Conservation (phyloP, 2,329 filamentous ascomycete genomes). For the Ophiosphaerella korrae region DNA sequence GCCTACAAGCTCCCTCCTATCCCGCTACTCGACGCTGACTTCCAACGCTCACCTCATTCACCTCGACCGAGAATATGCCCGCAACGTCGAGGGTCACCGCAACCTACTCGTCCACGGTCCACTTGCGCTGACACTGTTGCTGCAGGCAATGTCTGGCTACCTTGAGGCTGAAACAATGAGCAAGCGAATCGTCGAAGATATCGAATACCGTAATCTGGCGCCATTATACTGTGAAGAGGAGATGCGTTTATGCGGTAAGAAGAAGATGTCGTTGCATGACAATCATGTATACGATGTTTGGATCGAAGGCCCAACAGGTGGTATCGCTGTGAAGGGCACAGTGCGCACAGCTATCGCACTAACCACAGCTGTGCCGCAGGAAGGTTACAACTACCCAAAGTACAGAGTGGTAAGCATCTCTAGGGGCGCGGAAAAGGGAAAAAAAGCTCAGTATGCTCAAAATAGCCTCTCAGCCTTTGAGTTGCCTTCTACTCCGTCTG, state of each 20-base stretch:
- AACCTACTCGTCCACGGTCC: slow-evolving; percentile 86
- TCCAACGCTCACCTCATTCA: slow-evolving; percentile 95
- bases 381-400: not conserved
- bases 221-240: slow-evolving; percentile 78
- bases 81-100: slow-evolving; percentile 73
- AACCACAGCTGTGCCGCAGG: not conserved
- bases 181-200: slow-evolving; percentile 54
- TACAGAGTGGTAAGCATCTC: not conserved
- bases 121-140: slow-evolving; percentile 75
- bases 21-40: slow-evolving; percentile 82
- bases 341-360: slow-evolving; percentile 16
- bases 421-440: no score
- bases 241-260: slow-evolving; percentile 71
- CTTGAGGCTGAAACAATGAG: not conserved
- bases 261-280: slow-evolving; percentile 34
- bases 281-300: slow-evolving; percentile 44
- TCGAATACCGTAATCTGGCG: slow-evolving; percentile 81
- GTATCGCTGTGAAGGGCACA: slow-evolving; percentile 53
- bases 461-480: no score
- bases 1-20: slow-evolving; percentile 75
- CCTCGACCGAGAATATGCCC: slow-evolving; percentile 73
- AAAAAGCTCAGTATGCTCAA: no score
- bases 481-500: no score
- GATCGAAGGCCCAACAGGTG: slow-evolving; percentile 49
- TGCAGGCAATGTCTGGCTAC: slow-evolving; percentile 63